Evolutionary conservation across 352 stramenopile genomes (phyloP).

Genomic region (Elongisporangium undulatum): DNA sequence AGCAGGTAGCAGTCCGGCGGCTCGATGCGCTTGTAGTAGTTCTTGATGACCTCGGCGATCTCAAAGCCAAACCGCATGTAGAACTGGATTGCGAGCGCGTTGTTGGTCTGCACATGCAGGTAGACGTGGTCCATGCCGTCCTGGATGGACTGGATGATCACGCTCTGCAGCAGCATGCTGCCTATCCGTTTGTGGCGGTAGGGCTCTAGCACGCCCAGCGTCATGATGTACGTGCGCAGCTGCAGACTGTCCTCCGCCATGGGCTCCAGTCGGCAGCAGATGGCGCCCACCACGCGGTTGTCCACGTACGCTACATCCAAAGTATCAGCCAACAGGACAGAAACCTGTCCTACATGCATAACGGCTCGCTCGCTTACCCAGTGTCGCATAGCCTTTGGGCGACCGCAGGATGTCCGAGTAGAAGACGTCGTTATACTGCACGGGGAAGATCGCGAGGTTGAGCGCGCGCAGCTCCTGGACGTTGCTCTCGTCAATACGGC

Average conservation of each 20-base stretch:
- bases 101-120: constrained; percentile 93
- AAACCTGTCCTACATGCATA: not conserved
- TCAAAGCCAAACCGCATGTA: constrained; percentile 88
- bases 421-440: constrained; percentile 91
- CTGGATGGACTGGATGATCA: constrained; percentile 27
- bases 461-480: constrained; percentile 81
- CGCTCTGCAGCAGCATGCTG: constrained; percentile 31
- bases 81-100: constrained; percentile 89
- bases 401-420: constrained; percentile 88
- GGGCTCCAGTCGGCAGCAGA: constrained; percentile 85
- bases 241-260: constrained; percentile 13
- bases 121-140: constrained; percentile 57
- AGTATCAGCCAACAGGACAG: not conserved
- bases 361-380: constrained; percentile 21
- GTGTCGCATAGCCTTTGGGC: constrained; percentile 39
- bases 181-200: constrained; percentile 86
- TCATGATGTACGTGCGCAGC: constrained; percentile 93
- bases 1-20: constrained; percentile 93
- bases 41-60: constrained; percentile 85
- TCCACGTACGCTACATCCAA: constrained; percentile 62
- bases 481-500: constrained; percentile 54
- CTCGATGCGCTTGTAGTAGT: constrained; percentile 95
- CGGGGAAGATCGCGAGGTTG: constrained; percentile 89
- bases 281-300: constrained; percentile 79
- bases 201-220: constrained; percentile 85